Base-by-base conservation (phyloP, 805 yeast genomes). In the Saccharomycopsis oosterbeekiorum region DNA sequence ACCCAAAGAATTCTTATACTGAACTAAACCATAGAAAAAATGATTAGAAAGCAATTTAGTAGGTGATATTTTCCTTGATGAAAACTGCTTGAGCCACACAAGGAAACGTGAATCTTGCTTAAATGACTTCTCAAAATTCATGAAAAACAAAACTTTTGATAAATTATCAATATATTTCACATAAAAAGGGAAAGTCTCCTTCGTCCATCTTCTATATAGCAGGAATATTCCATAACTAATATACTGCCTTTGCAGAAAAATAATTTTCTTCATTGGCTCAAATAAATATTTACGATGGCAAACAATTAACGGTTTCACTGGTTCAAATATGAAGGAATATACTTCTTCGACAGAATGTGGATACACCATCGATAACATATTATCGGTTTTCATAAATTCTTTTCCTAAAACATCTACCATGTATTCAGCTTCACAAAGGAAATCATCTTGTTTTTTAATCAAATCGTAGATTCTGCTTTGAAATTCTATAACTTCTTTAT, bases 381-480 rank as follows among this genome's bases (percentile, higher is more conserved):
- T 59, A 2, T 21, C 21, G 39, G 51, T 36, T 19, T 59, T 19
- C 56, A 59, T 21, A 53, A 61, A 63, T 19, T 26, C 50, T 14
- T 51, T 36, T 10, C 65, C 65, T 17, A 63, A 59, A 47, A 47
- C 41, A 29, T 60, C 17, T 4, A 61, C 62, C 39, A 63, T 47
- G 36, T 59, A 51, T 8, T 59, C 42, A 6, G 62, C 60, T 21
- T 63, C 62, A 10, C 26, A 43, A 15, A 63, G 24, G 29, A 63
- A 63, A 37, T 60, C 62, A 15, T 59, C 47, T 54, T 63, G 64
- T 34, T 60, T 60, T 19, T 53, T 55, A 21, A 63, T 59, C 56
- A 63, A 56, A 40, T 63, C 65, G 53, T 56, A 63, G 4, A 59
- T 59, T 54, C 64, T 51, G 37, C 64, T 61, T 42, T 63, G 65